Evolutionary conservation across 1,284 basidiomycete genomes (phyloP).

Genomic region (Pseudozyma thailandica): DNA sequence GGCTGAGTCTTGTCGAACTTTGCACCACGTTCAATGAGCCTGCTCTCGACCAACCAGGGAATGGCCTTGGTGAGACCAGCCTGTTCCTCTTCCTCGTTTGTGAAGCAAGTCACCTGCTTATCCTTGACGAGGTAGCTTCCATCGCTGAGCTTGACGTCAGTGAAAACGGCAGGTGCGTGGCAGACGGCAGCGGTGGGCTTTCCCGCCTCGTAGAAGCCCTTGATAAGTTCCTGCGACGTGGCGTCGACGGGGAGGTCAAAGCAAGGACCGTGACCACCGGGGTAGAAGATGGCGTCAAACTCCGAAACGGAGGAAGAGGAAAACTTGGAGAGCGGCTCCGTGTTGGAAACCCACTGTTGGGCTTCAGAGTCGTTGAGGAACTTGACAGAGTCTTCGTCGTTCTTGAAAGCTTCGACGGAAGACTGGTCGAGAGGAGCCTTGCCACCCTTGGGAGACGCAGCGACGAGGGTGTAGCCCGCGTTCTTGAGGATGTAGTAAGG

Average conservation of each 20-base stretch:
- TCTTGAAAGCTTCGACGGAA: conserved; percentile 74
- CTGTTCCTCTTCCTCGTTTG: conserved; percentile 77
- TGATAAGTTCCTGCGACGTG: conserved; percentile 50
- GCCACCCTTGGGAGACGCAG: conserved; percentile 78
- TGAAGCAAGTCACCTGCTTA: conserved; percentile 76
- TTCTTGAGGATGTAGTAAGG: conserved; percentile 78
- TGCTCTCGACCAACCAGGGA: conserved; percentile 78
- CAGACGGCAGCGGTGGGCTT: conserved; percentile 58
- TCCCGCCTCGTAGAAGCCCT: conserved; percentile 53
- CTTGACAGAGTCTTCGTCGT: conserved; percentile 73
- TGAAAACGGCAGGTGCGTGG: conserved; percentile 58
- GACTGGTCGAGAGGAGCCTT: conserved; percentile 77
- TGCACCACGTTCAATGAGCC: conserved; percentile 75
- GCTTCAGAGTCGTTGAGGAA: conserved; percentile 76
- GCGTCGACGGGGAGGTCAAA: conserved; percentile 58
- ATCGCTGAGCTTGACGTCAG: conserved; percentile 57
- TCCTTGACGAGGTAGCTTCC: conserved; percentile 71
- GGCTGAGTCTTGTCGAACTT: conserved; percentile 72
- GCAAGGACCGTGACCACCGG: conserved; percentile 73
- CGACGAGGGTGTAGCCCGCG: conserved; percentile 75
- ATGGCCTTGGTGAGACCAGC: conserved; percentile 70
- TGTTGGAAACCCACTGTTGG: conserved; percentile 72
- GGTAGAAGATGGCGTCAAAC: conserved; percentile 82
- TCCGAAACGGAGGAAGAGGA: conserved; percentile 70
- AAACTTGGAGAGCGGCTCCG: conserved; percentile 76